These are phyloP conservation scores for Chrysoporthe austroafricana DNA, from an alignment of 2,329 filamentous ascomycete species.

Conservation along the genomic window DNA sequence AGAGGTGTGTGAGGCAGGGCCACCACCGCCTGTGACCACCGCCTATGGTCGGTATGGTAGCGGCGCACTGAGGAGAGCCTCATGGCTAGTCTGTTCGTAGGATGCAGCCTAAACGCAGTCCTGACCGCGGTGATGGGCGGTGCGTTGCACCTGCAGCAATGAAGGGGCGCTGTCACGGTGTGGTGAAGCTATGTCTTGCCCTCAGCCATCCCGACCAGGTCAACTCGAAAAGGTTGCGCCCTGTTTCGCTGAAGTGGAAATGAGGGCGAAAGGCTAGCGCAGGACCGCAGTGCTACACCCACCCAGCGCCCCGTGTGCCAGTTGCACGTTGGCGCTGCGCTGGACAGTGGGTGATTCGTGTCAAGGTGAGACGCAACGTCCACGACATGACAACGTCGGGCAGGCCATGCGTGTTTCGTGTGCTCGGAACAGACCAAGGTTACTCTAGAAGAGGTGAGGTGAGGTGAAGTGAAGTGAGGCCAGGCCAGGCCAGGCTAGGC, in stretches of 20 bases:
- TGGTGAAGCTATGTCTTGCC: neutral
- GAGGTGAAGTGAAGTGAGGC: neutral
- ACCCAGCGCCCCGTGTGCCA: neutral
- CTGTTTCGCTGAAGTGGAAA: conserved; percentile 5
- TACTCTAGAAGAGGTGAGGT: neutral
- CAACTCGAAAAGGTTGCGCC: neutral
- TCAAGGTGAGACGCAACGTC: neutral
- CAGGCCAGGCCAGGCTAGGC: neutral
- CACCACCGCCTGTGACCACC: too few relatives aligned
- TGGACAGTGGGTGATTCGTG: conserved; percentile 1
- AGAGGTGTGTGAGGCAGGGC: neutral
- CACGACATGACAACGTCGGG: conserved; percentile 11
- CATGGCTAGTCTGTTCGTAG: conserved; percentile 12
- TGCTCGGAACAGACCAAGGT: neutral
- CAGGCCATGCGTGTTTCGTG: conserved; percentile 6
- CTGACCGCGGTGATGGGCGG: neutral
- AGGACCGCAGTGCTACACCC: conserved; percentile 1
- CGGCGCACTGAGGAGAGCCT: neutral
- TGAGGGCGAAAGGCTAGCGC: conserved; percentile 1
- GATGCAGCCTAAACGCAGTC: neutral
- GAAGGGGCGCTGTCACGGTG: neutral
- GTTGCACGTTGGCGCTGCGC: neutral
- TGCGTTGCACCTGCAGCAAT: neutral
- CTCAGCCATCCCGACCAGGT: neutral
- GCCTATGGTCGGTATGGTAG: too few relatives aligned